These are phyloP conservation scores for Pseudotsuga menziesii DNA, from an alignment of 75 land plant species.

Conservation along the genomic window DNA sequence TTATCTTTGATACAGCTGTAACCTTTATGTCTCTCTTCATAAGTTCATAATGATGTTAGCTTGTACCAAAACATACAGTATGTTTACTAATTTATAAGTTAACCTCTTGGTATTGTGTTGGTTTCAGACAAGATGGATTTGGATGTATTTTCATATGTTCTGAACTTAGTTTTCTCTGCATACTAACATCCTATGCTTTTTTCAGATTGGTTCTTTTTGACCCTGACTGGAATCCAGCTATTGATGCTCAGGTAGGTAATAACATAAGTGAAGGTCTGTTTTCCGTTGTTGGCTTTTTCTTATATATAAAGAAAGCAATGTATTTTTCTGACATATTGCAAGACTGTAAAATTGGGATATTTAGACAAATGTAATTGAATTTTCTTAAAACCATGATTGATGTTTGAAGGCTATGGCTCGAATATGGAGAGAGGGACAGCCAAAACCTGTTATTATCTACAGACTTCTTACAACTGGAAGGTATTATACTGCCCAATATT, in stretches of 20 bases:
- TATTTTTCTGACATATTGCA: not conserved
- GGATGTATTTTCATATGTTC: not conserved
- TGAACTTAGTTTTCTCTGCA: not conserved
- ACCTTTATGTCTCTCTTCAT: not conserved
- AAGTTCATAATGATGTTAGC: not conserved
- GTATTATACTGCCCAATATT: constrained; percentile 11
- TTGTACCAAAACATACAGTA: not conserved
- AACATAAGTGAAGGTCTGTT: not conserved
- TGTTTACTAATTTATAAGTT: not conserved
- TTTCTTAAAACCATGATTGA: not conserved
- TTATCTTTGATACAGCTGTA: not conserved
- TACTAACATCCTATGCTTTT: not conserved
- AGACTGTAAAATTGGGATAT: not conserved
- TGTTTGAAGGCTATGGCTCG: constrained; percentile 45
- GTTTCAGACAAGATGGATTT: not conserved
- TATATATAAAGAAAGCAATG: not conserved
- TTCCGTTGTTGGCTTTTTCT: not conserved
- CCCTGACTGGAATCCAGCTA: constrained; percentile 57
- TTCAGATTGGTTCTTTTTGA: constrained; percentile 45
- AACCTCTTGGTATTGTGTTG: not conserved
- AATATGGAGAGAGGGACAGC: constrained; percentile 50
- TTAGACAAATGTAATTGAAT: not conserved
- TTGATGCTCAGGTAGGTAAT: constrained; percentile 43
- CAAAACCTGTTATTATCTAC: constrained; percentile 45
- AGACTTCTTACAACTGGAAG: constrained; percentile 46